phyloP scores from a whole-genome alignment of 345 rosid genomes.

The Acer campestre region DNA sequence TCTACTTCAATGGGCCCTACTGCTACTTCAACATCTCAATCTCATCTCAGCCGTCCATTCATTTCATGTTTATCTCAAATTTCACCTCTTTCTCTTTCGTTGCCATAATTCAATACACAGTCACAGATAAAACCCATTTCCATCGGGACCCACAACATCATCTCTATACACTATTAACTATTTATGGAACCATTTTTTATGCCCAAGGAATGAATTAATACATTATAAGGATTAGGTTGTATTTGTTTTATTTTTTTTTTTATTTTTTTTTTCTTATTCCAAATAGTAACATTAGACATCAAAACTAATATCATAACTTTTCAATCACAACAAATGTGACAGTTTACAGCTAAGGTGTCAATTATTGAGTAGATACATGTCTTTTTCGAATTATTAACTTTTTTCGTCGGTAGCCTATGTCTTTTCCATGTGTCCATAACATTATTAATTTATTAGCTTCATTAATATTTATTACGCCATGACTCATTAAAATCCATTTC shows the following conservation, averaged over 20 bases:
- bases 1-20: slow-evolving; percentile 14
- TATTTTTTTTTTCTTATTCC: no score
- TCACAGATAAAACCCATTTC: no score
- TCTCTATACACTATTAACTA: background rate
- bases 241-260: no score
- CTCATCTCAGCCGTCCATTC: background rate
- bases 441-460: no score
- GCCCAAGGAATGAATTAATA: background rate
- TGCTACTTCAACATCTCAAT: no score
- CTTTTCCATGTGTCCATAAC: no score
- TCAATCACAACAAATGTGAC: no score
- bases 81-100: background rate
- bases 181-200: background rate
- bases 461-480: no score
- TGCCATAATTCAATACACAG: background rate
- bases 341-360: background rate
- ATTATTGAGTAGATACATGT: background rate
- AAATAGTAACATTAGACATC: no score
- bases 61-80: background rate
- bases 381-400: background rate
- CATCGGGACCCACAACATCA: background rate
- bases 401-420: background rate
- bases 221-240: no score
- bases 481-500: no score
- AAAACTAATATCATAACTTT: no score